A percentile compares a stretch with the other conserved stretches of the same genome.
Evolutionary conservation across 352 stramenopile genomes (phyloP).

Genomic region (Pythium insidiosum): DNA sequence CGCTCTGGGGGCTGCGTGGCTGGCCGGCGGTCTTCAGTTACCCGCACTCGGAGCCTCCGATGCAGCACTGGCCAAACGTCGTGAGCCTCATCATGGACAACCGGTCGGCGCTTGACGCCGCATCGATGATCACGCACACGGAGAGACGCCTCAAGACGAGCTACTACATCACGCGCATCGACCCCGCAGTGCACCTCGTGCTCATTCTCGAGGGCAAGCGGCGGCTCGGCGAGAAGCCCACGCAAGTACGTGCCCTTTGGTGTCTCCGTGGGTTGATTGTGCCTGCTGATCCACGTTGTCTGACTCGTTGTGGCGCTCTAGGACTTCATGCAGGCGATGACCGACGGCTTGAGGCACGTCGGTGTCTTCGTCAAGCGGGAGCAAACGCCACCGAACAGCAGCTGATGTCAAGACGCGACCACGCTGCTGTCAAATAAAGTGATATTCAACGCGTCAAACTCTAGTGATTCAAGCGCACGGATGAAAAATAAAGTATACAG

Average conservation of each 20-base stretch:
- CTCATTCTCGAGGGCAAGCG: slow-evolving; percentile 64
- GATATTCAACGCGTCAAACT: too few relatives aligned
- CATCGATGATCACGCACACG: slow-evolving; percentile 33
- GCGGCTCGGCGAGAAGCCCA: slow-evolving; percentile 56
- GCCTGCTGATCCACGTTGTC: background rate
- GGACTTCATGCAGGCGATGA: slow-evolving; percentile 82
- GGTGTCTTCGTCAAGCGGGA: slow-evolving; percentile 43
- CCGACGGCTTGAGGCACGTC: slow-evolving; percentile 63
- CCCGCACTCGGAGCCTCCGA: slow-evolving; percentile 39
- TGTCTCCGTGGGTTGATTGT: too few relatives aligned
- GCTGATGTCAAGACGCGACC: too few relatives aligned
- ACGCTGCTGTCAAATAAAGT: too few relatives aligned
- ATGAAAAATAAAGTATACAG: too few relatives aligned
- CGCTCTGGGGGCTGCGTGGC: slow-evolving; percentile 67
- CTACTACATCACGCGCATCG: slow-evolving; percentile 72
- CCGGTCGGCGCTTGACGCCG: slow-evolving; percentile 28
- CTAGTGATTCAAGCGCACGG: too few relatives aligned
- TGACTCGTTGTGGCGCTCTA: slow-evolving; percentile 9
- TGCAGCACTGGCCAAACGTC: slow-evolving; percentile 82
- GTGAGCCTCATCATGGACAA: slow-evolving; percentile 86
- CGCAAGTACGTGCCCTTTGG: too few relatives aligned
- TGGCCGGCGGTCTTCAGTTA: slow-evolving; percentile 84
- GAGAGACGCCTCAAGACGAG: slow-evolving; percentile 57
- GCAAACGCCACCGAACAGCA: too few relatives aligned
- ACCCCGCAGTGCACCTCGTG: slow-evolving; percentile 69